These are phyloP conservation scores for Pseudogymnoascus sp. DNA, from an alignment of 2,329 filamentous ascomycete species.

Conservation along the genomic window DNA sequence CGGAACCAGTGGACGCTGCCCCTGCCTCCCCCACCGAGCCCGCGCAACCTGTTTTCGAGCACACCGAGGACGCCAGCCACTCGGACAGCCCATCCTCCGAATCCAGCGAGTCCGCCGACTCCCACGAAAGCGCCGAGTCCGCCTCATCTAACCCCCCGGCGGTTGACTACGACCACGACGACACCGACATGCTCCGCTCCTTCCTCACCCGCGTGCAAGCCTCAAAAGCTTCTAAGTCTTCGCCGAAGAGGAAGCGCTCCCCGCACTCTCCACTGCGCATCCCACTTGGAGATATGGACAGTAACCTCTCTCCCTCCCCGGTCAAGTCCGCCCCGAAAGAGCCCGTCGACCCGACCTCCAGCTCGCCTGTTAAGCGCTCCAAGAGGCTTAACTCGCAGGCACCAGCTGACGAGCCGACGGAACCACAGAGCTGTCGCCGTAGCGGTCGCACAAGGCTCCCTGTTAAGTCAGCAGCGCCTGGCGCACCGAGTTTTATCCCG, in stretches of 20 bases:
- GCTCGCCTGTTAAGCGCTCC: not conserved
- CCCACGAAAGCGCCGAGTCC: not conserved
- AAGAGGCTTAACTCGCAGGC: not conserved
- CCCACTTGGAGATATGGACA: constrained; percentile 19
- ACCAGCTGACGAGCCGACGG: not conserved
- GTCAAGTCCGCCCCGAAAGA: constrained; percentile 10
- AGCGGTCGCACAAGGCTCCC: constrained; percentile 27
- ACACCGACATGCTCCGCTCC: constrained; percentile 30
- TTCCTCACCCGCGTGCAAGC: constrained; percentile 30
- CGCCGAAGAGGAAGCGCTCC: constrained; percentile 19
- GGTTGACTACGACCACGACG: constrained; percentile 20
- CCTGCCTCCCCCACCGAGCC: not conserved
- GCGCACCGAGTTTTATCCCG: constrained; percentile 26
- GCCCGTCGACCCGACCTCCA: not conserved
- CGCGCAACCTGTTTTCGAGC: not conserved
- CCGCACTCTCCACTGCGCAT: constrained; percentile 27
- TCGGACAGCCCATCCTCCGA: constrained; percentile 5
- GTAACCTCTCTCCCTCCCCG: constrained; percentile 18
- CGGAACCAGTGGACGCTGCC: not conserved
- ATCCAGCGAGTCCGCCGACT: not conserved
- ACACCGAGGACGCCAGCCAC: not conserved
- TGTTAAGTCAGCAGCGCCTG: constrained; percentile 16
- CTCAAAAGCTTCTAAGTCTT: constrained; percentile 26
- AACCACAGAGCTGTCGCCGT: constrained; percentile 16
- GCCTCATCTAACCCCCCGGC: not conserved